Evolutionary conservation across 169 alveolate genomes (phyloP).

Genomic region (Ichthyophthirius multifiliis): DNA sequence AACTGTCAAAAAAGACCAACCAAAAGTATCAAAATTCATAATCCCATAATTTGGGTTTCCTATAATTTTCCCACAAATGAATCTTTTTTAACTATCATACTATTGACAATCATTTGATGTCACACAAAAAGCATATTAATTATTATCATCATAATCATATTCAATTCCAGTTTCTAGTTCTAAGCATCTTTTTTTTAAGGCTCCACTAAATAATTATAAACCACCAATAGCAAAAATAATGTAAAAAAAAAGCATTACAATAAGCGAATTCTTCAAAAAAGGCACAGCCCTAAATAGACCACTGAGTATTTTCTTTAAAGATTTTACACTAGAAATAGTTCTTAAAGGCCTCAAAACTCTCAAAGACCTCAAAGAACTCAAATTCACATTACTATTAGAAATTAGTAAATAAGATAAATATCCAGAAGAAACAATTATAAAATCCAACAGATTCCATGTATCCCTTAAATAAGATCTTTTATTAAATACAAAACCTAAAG

Average conservation of each 20-base stretch:
- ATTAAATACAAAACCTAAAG: conserved; percentile 45
- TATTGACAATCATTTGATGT: neutral
- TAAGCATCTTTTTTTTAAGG: conserved; percentile 55
- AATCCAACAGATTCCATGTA: conserved; percentile 68
- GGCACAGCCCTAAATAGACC: conserved; percentile 57
- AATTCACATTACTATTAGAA: conserved; percentile 39
- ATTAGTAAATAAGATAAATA: conserved; percentile 39
- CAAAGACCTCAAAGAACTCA: conserved; percentile 63
- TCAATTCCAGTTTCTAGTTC: conserved; percentile 39
- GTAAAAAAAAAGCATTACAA: conserved; percentile 56
- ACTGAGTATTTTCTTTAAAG: conserved; percentile 51
- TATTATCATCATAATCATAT: neutral
- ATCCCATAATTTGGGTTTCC: neutral
- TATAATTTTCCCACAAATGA: conserved; percentile 50
- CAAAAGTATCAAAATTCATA: conserved; percentile 51
- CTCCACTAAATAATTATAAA: conserved; percentile 64
- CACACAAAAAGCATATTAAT: neutral
- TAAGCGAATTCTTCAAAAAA: conserved; percentile 49
- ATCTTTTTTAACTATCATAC: conserved; percentile 20
- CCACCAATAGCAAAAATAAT: conserved; percentile 74
- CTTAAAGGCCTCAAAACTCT: conserved; percentile 69
- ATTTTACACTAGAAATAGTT: conserved; percentile 60
- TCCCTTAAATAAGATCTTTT: conserved; percentile 62
- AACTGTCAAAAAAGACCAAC: conserved; percentile 48
- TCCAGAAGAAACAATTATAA: conserved; percentile 62